A percentile compares a stretch with the other conserved stretches of the same genome.
These are phyloP conservation scores for Alternaria panax DNA, from an alignment of 2,329 filamentous ascomycete species.

Conservation along the genomic window DNA sequence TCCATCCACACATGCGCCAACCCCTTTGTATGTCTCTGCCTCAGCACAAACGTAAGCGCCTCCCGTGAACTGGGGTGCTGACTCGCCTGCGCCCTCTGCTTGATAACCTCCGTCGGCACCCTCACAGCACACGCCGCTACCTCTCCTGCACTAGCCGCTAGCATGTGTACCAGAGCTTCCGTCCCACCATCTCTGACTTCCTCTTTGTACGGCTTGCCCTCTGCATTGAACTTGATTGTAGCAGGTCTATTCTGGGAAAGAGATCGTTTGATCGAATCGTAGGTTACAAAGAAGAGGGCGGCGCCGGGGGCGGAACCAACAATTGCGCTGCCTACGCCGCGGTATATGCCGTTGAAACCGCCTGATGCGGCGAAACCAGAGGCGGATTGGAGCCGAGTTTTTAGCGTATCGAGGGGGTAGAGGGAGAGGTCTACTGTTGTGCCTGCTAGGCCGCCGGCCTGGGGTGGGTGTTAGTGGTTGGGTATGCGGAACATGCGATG, in stretches of 20 bases:
- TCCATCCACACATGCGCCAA: slow-evolving; percentile 73
- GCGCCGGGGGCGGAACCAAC: slow-evolving; percentile 93
- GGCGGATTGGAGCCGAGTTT: slow-evolving; percentile 91
- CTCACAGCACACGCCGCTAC: slow-evolving; percentile 89
- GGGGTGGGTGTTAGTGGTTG: slow-evolving; percentile 14
- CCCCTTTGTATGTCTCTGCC: slow-evolving; percentile 50
- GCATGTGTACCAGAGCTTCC: slow-evolving; percentile 71
- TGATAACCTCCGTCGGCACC: slow-evolving; percentile 95
- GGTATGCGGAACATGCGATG: background rate
- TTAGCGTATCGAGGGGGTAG: slow-evolving; percentile 97
- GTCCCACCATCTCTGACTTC: slow-evolving; percentile 15
- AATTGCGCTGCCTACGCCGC: slow-evolving; percentile 86
- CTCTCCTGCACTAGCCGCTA: slow-evolving; percentile 85
- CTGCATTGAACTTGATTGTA: slow-evolving; percentile 28
- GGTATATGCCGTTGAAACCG: slow-evolving; percentile 91
- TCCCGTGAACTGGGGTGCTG: slow-evolving; percentile 74
- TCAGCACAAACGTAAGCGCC: slow-evolving; percentile 73
- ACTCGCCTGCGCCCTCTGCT: slow-evolving; percentile 92
- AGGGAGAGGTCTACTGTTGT: slow-evolving; percentile 96
- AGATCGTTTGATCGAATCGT: slow-evolving; percentile 71
- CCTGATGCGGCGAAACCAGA: slow-evolving; percentile 80
- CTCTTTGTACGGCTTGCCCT: slow-evolving; percentile 39
- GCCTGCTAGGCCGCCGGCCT: slow-evolving; percentile 89
- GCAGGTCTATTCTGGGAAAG: slow-evolving; percentile 23
- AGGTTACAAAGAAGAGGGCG: slow-evolving; percentile 96